Percentiles rank a stretch among this genome's conserved stretches.
Conservation (phyloP, 768 basidiomycete species). For the Cantharellus anzutake region DNA sequence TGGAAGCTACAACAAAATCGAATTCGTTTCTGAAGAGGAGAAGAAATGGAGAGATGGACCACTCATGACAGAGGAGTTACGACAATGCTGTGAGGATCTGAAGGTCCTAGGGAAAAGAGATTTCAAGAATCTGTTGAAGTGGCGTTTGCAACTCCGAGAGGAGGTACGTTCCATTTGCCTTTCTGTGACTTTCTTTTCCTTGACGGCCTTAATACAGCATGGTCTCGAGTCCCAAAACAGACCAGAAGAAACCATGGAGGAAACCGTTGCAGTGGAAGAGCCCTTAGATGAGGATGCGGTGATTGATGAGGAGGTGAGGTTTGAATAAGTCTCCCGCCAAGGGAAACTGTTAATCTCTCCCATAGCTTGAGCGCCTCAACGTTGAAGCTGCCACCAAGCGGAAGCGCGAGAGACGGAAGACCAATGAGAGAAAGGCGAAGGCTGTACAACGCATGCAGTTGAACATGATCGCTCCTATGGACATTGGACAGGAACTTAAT, state of each 20-base stretch:
- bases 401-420: constrained; percentile 65
- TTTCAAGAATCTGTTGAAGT: constrained; percentile 83
- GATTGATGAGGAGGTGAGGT: constrained; percentile 68
- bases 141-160: constrained; percentile 73
- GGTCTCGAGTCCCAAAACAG: constrained; percentile 71
- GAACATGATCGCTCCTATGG: constrained; percentile 93
- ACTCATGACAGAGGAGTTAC: constrained; percentile 61
- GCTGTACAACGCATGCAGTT: constrained; percentile 91
- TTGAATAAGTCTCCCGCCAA: neutral
- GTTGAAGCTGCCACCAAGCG: constrained; percentile 49
- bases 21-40: constrained; percentile 69
- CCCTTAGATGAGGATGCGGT: constrained; percentile 68
- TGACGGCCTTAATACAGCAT: constrained; percentile 25
- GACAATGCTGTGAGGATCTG: constrained; percentile 72
- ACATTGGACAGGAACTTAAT: constrained; percentile 75
- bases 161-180: constrained; percentile 35
- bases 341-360: neutral
- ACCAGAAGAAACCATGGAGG: constrained; percentile 53
- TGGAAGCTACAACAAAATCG: constrained; percentile 58
- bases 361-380: constrained; percentile 67
- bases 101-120: constrained; percentile 97
- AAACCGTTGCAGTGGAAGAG: constrained; percentile 37
- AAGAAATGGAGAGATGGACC: constrained; percentile 62
- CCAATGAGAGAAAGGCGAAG: constrained; percentile 74
- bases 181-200: neutral